Percentiles rank a stretch among this genome's conserved stretches.
phyloP scores from a whole-genome alignment of 2,329 filamentous ascomycete genomes.

The Penicillium sp. region DNA sequence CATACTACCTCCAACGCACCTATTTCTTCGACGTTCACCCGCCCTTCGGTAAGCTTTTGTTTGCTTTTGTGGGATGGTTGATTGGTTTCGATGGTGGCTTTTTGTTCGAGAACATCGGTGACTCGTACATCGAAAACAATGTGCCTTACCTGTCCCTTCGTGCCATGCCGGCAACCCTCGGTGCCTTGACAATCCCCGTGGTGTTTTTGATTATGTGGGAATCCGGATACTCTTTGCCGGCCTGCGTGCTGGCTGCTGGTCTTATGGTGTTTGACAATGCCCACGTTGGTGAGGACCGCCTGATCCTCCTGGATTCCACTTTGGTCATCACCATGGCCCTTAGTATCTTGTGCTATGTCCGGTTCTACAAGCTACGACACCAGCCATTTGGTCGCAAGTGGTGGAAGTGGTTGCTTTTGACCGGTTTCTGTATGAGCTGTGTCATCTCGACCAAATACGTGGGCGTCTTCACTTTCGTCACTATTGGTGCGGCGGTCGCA shows the following conservation, averaged over 20 bases:
- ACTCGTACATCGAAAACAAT: constrained; percentile 95
- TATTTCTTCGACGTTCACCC: constrained; percentile 99
- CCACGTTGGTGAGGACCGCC: constrained; percentile 90
- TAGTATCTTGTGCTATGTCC: constrained; percentile 90
- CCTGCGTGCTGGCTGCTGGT: constrained; percentile 80
- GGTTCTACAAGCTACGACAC: constrained; percentile 95
- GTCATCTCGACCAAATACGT: constrained; percentile 99
- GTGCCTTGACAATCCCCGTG: constrained; percentile 89
- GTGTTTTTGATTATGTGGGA: constrained; percentile 99
- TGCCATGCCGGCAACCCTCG: constrained; percentile 86
- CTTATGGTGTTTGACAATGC: constrained; percentile 95
- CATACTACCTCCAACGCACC: constrained; percentile 86
- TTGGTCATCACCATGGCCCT: constrained; percentile 95
- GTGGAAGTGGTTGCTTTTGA: constrained; percentile 99
- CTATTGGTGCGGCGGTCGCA: constrained; percentile 87
- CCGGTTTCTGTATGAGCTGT: constrained; percentile 90
- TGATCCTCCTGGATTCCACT: constrained; percentile 93
- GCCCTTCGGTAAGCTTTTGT: constrained; percentile 95
- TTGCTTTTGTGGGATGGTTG: constrained; percentile 95
- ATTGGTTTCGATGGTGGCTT: constrained; percentile 97
- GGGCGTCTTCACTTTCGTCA: constrained; percentile 93
- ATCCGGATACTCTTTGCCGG: constrained; percentile 93
- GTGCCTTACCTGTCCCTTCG: constrained; percentile 97
- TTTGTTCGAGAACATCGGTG: constrained; percentile 98
- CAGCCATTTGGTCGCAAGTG: constrained; percentile 89